Conservation (phyloP, 1,139 yeast species). For the Yamadazyma sp. region DNA sequence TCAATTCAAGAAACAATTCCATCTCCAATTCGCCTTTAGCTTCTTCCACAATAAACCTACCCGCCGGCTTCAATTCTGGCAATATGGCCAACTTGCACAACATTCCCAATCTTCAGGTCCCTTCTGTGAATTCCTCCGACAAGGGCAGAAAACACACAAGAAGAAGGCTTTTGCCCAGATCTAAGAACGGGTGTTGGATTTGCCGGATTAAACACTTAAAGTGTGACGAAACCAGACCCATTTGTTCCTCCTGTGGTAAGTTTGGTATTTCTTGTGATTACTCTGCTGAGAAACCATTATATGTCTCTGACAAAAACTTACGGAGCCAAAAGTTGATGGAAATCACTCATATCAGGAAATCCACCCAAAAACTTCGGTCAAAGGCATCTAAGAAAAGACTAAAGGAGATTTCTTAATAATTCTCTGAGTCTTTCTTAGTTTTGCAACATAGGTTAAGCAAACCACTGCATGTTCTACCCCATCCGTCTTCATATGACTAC, state of each 20-base stretch:
- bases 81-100: not conserved
- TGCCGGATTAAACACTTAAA: constrained; percentile 52
- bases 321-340: constrained; percentile 35
- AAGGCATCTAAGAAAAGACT: constrained; percentile 10
- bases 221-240: constrained; percentile 45
- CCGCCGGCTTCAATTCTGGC: not conserved
- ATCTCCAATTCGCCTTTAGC: constrained; percentile 8
- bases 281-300: constrained; percentile 40
- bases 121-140: not conserved
- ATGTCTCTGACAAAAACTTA: constrained; percentile 39
- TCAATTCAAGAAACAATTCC: constrained; percentile 8
- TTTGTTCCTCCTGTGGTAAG: constrained; percentile 38
- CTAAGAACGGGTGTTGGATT: constrained; percentile 51
- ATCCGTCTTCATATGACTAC: too few species aligned
- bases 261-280: constrained; percentile 49
- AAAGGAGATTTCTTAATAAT: constrained; percentile 2
- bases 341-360: constrained; percentile 33
- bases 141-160: constrained; percentile 35
- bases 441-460: not conserved
- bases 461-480: not conserved
- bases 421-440: not conserved
- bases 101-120: constrained; percentile 1
- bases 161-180: constrained; percentile 42
- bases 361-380: constrained; percentile 20
- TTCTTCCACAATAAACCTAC: too few species aligned